Evolutionary conservation across 768 basidiomycete genomes (phyloP).

Genomic region (Hypsizygus marmoreus): DNA sequence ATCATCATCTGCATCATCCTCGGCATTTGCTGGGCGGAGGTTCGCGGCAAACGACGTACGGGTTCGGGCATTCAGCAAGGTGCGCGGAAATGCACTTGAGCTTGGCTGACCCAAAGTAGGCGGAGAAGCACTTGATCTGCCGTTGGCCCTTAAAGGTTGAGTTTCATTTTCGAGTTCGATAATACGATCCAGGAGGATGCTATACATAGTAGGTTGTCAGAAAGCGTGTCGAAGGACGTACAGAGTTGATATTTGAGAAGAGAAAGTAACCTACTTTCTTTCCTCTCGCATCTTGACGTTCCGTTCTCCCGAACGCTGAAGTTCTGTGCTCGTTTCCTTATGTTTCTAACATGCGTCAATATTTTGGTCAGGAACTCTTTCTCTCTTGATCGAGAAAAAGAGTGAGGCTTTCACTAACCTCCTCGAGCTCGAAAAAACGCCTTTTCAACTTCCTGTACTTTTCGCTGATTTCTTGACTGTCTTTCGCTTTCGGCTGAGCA

Average conservation of each 20-base stretch:
- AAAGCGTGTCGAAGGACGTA: not conserved
- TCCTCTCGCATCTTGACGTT: conserved; percentile 65
- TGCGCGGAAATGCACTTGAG: conserved; percentile 51
- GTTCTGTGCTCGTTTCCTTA: conserved; percentile 59
- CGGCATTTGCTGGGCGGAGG: conserved; percentile 48
- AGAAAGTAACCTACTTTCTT: conserved; percentile 50
- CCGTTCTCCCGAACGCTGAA: conserved; percentile 62
- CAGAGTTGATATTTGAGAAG: not conserved
- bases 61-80: conserved; percentile 42
- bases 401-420: conserved; percentile 47
- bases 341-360: conserved; percentile 49
- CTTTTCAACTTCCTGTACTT: conserved; percentile 69
- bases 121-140: conserved; percentile 18
- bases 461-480: conserved; percentile 51
- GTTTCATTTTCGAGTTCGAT: conserved; percentile 55
- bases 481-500: conserved; percentile 35
- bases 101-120: conserved; percentile 35
- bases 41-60: conserved; percentile 48
- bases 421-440: conserved; percentile 67
- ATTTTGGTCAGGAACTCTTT: conserved; percentile 26
- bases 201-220: conserved; percentile 23
- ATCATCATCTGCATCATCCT: conserved; percentile 47
- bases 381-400: conserved; percentile 28
- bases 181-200: conserved; percentile 60
- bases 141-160: conserved; percentile 28